These are phyloP conservation scores for Ananas comosus DNA, from an alignment of 176 grass and related monocot genomes.

Conservation along the genomic window DNA sequence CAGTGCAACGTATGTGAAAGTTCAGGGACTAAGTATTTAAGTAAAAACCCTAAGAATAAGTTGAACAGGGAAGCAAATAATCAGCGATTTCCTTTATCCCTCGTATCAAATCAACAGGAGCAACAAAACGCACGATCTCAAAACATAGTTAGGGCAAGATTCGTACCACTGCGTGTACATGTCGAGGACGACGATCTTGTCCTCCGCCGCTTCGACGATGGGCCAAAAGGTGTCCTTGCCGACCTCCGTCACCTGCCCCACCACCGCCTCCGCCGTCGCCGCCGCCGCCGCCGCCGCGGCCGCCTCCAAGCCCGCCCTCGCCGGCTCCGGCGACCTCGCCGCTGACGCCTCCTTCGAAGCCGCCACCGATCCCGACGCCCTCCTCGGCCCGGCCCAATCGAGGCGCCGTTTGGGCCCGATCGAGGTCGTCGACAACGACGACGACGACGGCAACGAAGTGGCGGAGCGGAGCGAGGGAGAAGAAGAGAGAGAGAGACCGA, in stretches of 20 bases:
- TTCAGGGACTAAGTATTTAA: no score
- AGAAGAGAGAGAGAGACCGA: conserved; percentile 52
- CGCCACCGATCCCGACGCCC: conserved; percentile 18
- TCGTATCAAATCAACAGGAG: no score
- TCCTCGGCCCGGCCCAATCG: conserved; percentile 15
- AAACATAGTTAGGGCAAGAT: not conserved
- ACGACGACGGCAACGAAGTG: conserved; percentile 21
- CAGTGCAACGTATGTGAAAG: no score
- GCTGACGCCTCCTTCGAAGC: conserved; percentile 8
- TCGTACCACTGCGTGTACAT: conserved; percentile 98
- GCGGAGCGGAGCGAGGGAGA: conserved; percentile 30
- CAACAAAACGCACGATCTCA: no score
- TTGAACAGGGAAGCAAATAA: not conserved
- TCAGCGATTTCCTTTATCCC: not conserved
- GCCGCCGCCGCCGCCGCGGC: conserved; percentile 21
- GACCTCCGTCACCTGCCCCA: conserved; percentile 78
- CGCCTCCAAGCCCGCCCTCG: conserved; percentile 48
- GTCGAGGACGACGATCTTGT: conserved; percentile 79
- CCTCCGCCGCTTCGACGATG: conserved; percentile 64
- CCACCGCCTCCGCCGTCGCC: conserved; percentile 30
- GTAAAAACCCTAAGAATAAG: no score
- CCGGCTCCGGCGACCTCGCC: conserved; percentile 9
- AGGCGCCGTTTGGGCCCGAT: conserved; percentile 1
- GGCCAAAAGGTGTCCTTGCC: conserved; percentile 95
- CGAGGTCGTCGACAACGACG: not conserved